A percentile compares a stretch with the other conserved stretches of the same genome.
Evolutionary conservation across 202 grass and related monocot genomes (phyloP).

Genomic region (Digitaria exilis): DNA sequence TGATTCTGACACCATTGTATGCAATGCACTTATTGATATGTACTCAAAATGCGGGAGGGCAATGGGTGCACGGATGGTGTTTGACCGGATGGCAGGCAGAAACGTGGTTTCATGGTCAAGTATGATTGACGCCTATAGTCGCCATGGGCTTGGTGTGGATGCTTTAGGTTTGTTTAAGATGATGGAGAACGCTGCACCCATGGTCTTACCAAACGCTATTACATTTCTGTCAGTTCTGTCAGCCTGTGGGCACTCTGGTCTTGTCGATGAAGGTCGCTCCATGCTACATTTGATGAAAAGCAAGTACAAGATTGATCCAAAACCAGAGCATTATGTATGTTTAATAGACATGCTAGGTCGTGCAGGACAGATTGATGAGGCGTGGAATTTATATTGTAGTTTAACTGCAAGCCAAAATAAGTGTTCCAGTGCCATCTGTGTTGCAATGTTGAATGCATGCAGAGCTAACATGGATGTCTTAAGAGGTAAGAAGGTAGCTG

Average conservation of each 20-base stretch:
- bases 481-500: constrained; percentile 51
- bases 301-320: constrained; percentile 50
- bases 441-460: constrained; percentile 63
- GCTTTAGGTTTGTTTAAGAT: constrained; percentile 50
- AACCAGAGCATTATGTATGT: constrained; percentile 55
- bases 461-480: constrained; percentile 45
- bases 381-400: constrained; percentile 60
- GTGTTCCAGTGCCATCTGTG: constrained; percentile 41
- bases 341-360: constrained; percentile 60
- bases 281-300: constrained; percentile 51
- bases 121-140: constrained; percentile 52
- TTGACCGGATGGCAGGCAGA: constrained; percentile 44
- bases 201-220: constrained; percentile 52
- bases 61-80: constrained; percentile 14
- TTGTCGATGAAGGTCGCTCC: constrained; percentile 50
- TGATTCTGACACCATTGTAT: constrained; percentile 45
- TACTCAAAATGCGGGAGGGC: constrained; percentile 59
- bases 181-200: constrained; percentile 39
- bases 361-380: constrained; percentile 52
- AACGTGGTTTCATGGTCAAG: constrained; percentile 61
- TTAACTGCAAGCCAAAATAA: constrained; percentile 9
- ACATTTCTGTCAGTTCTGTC: constrained; percentile 62
- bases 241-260: constrained; percentile 56
- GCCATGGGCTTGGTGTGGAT: constrained; percentile 38
- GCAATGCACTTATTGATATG: constrained; percentile 64